Base-by-base conservation (phyloP, 257 asterid genomes). In the Nicotiana obtusifolia region DNA sequence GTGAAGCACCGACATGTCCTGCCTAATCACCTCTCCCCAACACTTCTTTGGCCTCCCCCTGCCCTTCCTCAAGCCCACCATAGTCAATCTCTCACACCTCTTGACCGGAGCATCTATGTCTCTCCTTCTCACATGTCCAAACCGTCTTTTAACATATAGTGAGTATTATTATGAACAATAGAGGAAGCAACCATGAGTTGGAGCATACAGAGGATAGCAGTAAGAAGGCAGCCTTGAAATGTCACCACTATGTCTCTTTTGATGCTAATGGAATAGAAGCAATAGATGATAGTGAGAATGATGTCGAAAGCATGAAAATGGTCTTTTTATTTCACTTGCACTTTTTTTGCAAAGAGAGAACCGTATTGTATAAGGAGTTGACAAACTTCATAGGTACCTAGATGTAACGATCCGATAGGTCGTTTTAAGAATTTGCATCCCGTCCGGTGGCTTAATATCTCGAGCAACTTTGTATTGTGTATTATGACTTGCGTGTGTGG, bases 181-280 rank as follows among this genome's bases (percentile, higher is more conserved):
- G 28, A 68, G 77, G 31, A 37, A 37, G 77, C 19, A 68, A 37
- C 56, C 57, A 35, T 37, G 77, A 68, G 77, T 15, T 52, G 57
- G 57, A 52, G 57, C 16, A 11, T 37, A 69, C 57, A 69, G 77
- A 69, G 33, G 57, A 35, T 44, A 71, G 78, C 35, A 0, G 7
- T 71, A 31, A 19, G 20, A 44, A 44, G 65, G 5, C 24, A 20
- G 57, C 33, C 59, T 71, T 22, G n/a, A 71, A 71, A 44, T n/a
- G 35, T 71, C 78, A 71, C 59, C 78, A 41, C 59, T 71, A 41
- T 3, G 13, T 71, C 59, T 69, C 59, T 71, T 71, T 71, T 71
- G 35, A 20, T 53, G 13, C 13, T 71, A 11, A 71, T 71, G 59
- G 35, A 71, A 44, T 20, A 31, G 33, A 71, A 71, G 59, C 47